Percentiles rank a stretch among this genome's conserved stretches.
phyloP scores from a whole-genome alignment of 1,284 basidiomycete genomes.

The Apiotrichum montevideense region DNA sequence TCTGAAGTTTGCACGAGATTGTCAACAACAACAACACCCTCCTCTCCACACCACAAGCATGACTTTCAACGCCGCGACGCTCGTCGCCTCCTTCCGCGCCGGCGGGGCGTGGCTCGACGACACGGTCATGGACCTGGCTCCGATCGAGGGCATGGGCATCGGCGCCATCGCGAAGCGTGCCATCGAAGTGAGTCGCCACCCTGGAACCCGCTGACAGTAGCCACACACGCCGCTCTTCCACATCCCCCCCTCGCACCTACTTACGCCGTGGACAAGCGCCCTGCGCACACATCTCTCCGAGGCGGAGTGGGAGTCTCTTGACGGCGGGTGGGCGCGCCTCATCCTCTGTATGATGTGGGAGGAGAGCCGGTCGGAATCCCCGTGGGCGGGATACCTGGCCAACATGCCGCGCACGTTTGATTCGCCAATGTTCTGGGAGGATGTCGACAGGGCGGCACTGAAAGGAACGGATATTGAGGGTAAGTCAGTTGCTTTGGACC shows the following conservation, averaged over 20 bases:
- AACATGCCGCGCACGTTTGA: conserved; percentile 67
- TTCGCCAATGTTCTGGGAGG: conserved; percentile 92
- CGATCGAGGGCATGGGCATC: conserved; percentile 39
- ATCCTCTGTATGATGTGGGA: conserved; percentile 98
- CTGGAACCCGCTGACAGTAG: conserved; percentile 3
- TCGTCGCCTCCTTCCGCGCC: conserved; percentile 25
- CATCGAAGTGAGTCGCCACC: conserved; percentile 39
- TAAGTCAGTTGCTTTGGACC: conserved; percentile 47
- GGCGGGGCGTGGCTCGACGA: conserved; percentile 37
- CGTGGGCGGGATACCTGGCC: conserved; percentile 56
- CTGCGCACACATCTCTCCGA: conserved; percentile 54
- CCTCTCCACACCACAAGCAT: neutral
- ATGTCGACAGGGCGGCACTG: conserved; percentile 62
- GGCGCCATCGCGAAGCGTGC: conserved; percentile 38
- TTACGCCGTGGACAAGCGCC: conserved; percentile 70
- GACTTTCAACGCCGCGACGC: conserved; percentile 14
- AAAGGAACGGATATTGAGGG: conserved; percentile 78
- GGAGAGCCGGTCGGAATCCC: conserved; percentile 55
- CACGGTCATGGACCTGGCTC: conserved; percentile 22
- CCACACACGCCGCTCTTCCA: conserved; percentile 59
- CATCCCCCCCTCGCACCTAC: conserved; percentile 68
- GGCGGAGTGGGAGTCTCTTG: conserved; percentile 59
- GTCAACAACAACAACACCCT: no score
- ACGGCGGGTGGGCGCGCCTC: conserved; percentile 75
- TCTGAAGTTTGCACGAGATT: no score